phyloP scores from a whole-genome alignment of 345 rosid genomes.

The Pistacia vera region DNA sequence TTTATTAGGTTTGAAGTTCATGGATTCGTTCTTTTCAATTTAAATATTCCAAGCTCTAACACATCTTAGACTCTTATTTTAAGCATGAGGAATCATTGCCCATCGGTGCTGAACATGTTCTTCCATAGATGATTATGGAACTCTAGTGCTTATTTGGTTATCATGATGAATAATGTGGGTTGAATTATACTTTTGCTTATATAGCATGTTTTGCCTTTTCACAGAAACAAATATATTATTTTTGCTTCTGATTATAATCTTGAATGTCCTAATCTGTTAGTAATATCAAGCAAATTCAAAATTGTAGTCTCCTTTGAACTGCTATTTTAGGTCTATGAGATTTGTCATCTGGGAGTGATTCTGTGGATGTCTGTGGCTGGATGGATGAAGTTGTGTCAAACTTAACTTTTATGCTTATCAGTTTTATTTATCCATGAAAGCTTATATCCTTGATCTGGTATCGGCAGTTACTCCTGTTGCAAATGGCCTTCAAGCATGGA shows the following conservation, averaged over 20 bases:
- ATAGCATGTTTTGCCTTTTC: background rate
- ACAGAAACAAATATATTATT: background rate
- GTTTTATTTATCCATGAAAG: background rate
- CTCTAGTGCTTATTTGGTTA: background rate
- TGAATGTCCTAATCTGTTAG: background rate
- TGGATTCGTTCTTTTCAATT: conserved; percentile 4
- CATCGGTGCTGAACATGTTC: background rate
- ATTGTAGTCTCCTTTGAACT: conserved; percentile 7
- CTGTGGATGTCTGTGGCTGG: background rate
- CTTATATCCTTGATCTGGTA: conserved; percentile 24
- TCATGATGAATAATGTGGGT: background rate
- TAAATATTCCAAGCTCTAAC: background rate
- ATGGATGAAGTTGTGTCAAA: conserved; percentile 8
- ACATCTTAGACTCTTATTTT: background rate
- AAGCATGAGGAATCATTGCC: background rate
- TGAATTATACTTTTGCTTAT: background rate
- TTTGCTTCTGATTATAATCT: background rate
- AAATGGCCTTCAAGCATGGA: conserved; percentile 77
- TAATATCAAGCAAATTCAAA: background rate
- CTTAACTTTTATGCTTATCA: background rate
- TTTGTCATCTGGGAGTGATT: background rate
- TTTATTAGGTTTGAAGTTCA: background rate
- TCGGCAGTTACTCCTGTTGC: conserved; percentile 58
- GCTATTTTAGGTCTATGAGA: background rate
- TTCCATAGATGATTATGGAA: background rate